These are phyloP conservation scores for Tuber magnatum DNA, from an alignment of 495 filamentous ascomycete species.

Conservation along the genomic window DNA sequence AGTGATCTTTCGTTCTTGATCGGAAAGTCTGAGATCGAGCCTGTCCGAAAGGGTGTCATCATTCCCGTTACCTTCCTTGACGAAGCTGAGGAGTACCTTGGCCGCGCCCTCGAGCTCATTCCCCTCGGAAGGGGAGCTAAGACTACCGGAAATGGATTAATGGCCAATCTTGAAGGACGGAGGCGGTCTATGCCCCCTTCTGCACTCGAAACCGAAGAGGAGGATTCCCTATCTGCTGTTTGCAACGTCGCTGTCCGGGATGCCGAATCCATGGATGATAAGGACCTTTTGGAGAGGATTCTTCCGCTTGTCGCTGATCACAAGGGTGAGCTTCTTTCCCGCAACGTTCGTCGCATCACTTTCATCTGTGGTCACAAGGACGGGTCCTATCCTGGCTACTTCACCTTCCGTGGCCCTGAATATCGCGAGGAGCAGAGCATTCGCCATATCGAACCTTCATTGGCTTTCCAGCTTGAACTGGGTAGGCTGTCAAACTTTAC, in stretches of 20 bases:
- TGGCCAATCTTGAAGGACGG: slow-evolving; percentile 66
- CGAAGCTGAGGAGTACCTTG: slow-evolving; percentile 78
- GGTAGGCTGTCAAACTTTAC: slow-evolving; percentile 90
- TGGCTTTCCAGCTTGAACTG: slow-evolving; percentile 97
- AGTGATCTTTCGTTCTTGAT: slow-evolving; percentile 89
- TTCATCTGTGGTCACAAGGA: slow-evolving; percentile 95
- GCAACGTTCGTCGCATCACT: slow-evolving; percentile 77
- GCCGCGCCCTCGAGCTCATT: slow-evolving; percentile 74
- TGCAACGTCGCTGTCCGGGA: slow-evolving; percentile 88
- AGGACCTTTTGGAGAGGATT: slow-evolving; percentile 69
- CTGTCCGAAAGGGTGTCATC: slow-evolving; percentile 86
- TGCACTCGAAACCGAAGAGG: slow-evolving; percentile 50
- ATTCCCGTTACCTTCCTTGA: slow-evolving; percentile 88
- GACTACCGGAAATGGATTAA: slow-evolving; percentile 46
- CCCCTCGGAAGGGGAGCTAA: slow-evolving; percentile 45
- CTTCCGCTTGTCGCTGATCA: slow-evolving; percentile 65
- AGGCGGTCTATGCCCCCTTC: slow-evolving; percentile 52
- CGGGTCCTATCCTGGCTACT: slow-evolving; percentile 93
- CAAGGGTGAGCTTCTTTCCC: slow-evolving; percentile 73
- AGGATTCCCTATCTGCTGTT: slow-evolving; percentile 74
- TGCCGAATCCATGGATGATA: slow-evolving; percentile 76
- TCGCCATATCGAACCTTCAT: slow-evolving; percentile 90
- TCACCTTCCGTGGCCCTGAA: slow-evolving; percentile 86
- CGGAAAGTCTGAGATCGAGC: slow-evolving; percentile 60
- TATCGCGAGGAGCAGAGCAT: slow-evolving; percentile 91